Base-by-base conservation (phyloP, 805 yeast genomes). In the Ogataea ramenticola region DNA sequence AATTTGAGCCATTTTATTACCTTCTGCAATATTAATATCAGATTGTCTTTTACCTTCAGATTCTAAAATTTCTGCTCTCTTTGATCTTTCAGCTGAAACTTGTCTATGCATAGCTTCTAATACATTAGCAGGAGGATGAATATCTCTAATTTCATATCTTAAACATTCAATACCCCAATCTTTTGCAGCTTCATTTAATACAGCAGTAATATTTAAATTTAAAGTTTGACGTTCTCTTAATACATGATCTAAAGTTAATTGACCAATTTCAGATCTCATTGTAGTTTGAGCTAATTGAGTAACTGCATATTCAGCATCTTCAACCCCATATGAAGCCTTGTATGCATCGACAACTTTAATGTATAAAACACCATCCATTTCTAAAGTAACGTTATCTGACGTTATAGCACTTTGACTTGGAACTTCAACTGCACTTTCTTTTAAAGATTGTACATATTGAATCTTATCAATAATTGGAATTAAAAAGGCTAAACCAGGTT, bases 21-120 rank as follows among this genome's bases (percentile, higher is more conserved):
- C 95, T 63, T 86, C 95, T 45, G 93, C 89, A 48, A 82, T 79
- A 59, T 87, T 87, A 60, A 87, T 86, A 40, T 77, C 82, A 31
- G 87, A 71, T 58, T 83, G 88, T 59, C 89, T 75, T 43, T 75
- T 77, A 62, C 96, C 96, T 65, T 86, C 96, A 38, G 88, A 79
- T 56, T 86, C 95, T 57, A 86, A 72, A 51, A 86, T 86, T 61
- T 86, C 91, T 2, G 96, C 95, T 48, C 95, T 71, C 61, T 87
- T 87, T 42, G 89, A 80, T 53, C 96, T 71, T 62, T 87, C 95
- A 38, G 95, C 93, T 46, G 83, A 75, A 21, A 87, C 96, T 63
- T 85, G 95, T 59, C 91, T 77, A 64, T 86, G 95, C 96, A 86
- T 87, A 24, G 95, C 93, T 55, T 83, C 90, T 54, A 86, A 75